Conservation (phyloP, 495 filamentous ascomycete genomes). For the Penicillium herquei region DNA sequence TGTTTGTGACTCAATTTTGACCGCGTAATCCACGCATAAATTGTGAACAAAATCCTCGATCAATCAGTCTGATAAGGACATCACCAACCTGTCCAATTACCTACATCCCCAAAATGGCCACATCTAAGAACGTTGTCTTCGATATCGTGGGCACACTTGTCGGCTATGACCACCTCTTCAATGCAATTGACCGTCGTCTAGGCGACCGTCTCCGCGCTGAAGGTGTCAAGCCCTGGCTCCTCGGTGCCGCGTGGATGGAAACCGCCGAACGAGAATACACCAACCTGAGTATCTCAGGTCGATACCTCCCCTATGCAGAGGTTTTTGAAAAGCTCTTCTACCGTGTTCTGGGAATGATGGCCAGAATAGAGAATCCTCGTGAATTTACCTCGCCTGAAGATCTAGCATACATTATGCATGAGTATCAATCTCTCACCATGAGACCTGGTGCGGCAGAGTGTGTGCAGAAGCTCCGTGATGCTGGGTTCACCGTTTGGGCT, state of each 20-base stretch:
- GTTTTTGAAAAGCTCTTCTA: slow-evolving; percentile 39
- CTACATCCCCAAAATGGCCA: slow-evolving; percentile 10
- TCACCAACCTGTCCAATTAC: background rate
- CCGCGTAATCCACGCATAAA: background rate
- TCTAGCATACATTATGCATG: slow-evolving; percentile 23
- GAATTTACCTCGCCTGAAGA: slow-evolving; percentile 33
- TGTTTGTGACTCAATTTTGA: background rate
- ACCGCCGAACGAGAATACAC: slow-evolving; percentile 44
- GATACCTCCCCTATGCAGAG: slow-evolving; percentile 28
- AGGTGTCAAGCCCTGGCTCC: slow-evolving; percentile 30
- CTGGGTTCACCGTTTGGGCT: slow-evolving; percentile 42
- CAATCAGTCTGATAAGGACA: background rate
- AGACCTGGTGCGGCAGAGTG: slow-evolving; percentile 32
- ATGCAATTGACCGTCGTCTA: slow-evolving; percentile 28
- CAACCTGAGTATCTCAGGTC: slow-evolving; percentile 34
- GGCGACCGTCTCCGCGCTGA: slow-evolving; percentile 34
- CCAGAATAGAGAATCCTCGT: slow-evolving; percentile 25
- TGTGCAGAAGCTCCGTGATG: slow-evolving; percentile 34
- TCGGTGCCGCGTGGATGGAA: slow-evolving; percentile 41
- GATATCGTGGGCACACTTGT: slow-evolving; percentile 43
- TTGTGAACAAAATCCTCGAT: background rate
- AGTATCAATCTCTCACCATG: slow-evolving; percentile 26
- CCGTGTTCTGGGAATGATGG: slow-evolving; percentile 32
- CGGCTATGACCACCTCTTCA: slow-evolving; percentile 30
- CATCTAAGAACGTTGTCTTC: slow-evolving; percentile 39